Conservation (phyloP, 2,329 filamentous ascomycete species). For the Sarocladiaceae sp. region DNA sequence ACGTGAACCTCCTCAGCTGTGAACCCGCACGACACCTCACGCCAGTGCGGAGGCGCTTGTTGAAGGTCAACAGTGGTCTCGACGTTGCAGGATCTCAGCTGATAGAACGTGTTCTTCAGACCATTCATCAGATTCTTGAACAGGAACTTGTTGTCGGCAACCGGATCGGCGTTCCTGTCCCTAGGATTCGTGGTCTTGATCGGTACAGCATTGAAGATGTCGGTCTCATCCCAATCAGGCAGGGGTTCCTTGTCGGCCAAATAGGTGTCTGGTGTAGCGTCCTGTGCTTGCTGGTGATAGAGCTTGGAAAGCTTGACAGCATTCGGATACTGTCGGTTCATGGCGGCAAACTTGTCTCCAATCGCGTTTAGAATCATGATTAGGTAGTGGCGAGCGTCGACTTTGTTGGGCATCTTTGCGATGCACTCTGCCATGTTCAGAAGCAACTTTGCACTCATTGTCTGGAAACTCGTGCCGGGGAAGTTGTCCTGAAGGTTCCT, state of each 20-base stretch:
- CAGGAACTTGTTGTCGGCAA: slow-evolving; percentile 94
- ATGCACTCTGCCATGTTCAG: slow-evolving; percentile 99
- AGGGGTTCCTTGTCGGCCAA: slow-evolving; percentile 73
- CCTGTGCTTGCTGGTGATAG: slow-evolving; percentile 63
- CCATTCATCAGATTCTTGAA: slow-evolving; percentile 96
- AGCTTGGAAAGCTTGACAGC: slow-evolving; percentile 85
- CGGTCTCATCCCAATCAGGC: slow-evolving; percentile 96
- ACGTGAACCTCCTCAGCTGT: slow-evolving; percentile 95
- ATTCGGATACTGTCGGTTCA: slow-evolving; percentile 95
- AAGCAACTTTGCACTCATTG: slow-evolving; percentile 95
- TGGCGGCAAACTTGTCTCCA: slow-evolving; percentile 93
- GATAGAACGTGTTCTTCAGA: slow-evolving; percentile 93
- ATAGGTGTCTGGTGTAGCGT: slow-evolving; percentile 63
- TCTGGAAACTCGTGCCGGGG: slow-evolving; percentile 97
- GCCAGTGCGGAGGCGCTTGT: slow-evolving; percentile 83
- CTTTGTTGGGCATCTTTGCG: slow-evolving; percentile 85
- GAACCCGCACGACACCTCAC: slow-evolving; percentile 92
- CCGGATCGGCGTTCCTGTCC: slow-evolving; percentile 82
- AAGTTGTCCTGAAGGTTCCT: slow-evolving; percentile 93
- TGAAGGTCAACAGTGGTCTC: slow-evolving; percentile 63
- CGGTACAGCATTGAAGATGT: slow-evolving; percentile 92
- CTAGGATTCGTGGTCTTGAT: slow-evolving; percentile 92
- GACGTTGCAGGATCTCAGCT: slow-evolving; percentile 84
- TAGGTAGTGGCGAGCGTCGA: slow-evolving; percentile 88
- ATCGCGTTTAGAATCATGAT: slow-evolving; percentile 98